Conservation (phyloP, 164 flowering plant genomes). For the Dillenia suffruticosa region DNA sequence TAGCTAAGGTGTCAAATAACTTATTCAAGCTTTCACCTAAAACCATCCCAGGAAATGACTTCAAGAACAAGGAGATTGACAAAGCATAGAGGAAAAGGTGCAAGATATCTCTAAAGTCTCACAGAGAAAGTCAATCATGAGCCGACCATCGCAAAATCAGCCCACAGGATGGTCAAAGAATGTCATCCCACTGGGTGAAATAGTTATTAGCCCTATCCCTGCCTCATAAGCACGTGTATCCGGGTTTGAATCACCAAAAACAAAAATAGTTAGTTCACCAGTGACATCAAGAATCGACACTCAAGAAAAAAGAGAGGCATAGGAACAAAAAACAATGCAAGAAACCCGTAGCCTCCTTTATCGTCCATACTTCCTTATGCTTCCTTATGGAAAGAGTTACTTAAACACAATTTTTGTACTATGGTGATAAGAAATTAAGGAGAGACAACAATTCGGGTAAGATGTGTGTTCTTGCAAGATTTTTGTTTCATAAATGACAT, state of each 20-base stretch:
- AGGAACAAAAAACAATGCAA: neutral
- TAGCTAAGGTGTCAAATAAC: conserved; percentile 34
- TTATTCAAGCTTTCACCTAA: conserved; percentile 27
- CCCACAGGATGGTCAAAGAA: conserved; percentile 37
- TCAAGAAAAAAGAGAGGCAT: neutral
- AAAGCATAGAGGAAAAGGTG: too few relatives aligned
- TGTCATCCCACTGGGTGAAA: conserved; percentile 32
- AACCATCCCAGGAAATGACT: too few relatives aligned
- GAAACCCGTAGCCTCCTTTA: neutral
- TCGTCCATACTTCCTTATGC: neutral
- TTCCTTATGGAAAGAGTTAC: neutral
- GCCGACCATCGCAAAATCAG: conserved; percentile 39
- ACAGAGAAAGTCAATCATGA: conserved; percentile 37
- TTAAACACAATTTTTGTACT: too few relatives aligned
- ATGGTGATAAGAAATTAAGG: too few relatives aligned
- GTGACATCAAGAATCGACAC: conserved; percentile 8
- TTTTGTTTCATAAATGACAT: too few relatives aligned
- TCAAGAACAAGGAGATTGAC: too few relatives aligned
- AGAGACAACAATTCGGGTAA: too few relatives aligned
- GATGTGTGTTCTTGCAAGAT: too few relatives aligned
- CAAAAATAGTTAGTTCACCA: conserved; percentile 26
- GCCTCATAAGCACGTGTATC: conserved; percentile 43
- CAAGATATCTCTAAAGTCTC: conserved; percentile 4
- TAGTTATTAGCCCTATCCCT: conserved; percentile 26
- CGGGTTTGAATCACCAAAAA: conserved; percentile 49